Evolutionary conservation across 495 filamentous ascomycete species (phyloP).

Genomic region (Lindgomyces ingoldianus): DNA sequence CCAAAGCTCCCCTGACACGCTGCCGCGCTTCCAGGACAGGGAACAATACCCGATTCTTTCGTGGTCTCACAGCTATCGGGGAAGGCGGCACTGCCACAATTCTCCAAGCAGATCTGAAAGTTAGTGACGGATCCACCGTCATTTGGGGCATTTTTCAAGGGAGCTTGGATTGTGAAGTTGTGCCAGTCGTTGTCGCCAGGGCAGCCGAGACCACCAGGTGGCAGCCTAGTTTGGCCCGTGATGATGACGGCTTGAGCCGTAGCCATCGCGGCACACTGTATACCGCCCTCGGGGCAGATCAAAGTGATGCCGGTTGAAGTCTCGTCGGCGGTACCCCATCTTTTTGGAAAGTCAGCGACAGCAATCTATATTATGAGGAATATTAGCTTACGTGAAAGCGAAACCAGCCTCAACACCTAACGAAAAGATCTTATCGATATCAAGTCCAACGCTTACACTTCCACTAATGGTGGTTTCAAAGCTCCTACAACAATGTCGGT

Average conservation of each 20-base stretch:
- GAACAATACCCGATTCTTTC: neutral
- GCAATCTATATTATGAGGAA: neutral
- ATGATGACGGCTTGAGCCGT: neutral
- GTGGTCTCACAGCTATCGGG: neutral
- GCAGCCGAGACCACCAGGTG: constrained; percentile 15
- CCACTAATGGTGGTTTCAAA: neutral
- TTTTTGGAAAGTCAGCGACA: neutral
- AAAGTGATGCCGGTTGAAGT: neutral
- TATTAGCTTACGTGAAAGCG: neutral
- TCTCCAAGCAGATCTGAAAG: constrained; percentile 1
- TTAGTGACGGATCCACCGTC: neutral
- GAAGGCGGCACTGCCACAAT: neutral
- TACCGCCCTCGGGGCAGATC: neutral
- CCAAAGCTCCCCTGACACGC: neutral
- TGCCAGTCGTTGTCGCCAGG: constrained; percentile 22
- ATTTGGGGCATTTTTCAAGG: neutral
- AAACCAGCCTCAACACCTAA: constrained; percentile 2
- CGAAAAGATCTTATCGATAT: neutral
- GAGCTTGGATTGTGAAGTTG: neutral
- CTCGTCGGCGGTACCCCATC: constrained; percentile 5
- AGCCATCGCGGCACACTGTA: constrained; percentile 2
- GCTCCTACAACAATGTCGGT: neutral
- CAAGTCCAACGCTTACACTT: neutral
- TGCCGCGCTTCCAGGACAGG: neutral
- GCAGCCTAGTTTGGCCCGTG: constrained; percentile 6